Conservation (phyloP, 192 early-diverging fungal species). For the Umbelopsis isabellina region DNA sequence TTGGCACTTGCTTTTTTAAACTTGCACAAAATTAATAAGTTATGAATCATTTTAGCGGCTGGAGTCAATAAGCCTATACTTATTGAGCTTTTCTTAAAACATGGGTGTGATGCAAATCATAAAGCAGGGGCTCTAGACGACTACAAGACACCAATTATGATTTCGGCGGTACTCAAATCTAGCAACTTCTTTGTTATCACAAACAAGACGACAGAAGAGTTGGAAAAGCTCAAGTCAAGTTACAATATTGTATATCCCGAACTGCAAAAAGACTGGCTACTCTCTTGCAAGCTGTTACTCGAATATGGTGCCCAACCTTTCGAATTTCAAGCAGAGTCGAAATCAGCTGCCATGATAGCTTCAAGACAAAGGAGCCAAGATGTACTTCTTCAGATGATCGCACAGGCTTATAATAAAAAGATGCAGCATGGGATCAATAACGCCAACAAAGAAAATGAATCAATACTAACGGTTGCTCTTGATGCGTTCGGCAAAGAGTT, state of each 20-base stretch:
- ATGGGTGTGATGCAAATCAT: conserved; percentile 30
- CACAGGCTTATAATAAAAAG: not conserved
- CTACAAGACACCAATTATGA: conserved; percentile 23
- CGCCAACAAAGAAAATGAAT: not conserved
- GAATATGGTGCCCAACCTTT: conserved; percentile 25
- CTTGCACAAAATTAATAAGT: not conserved
- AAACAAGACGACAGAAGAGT: not conserved
- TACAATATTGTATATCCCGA: conserved; percentile 25
- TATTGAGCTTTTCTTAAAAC: conserved; percentile 27
- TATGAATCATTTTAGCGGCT: conserved; percentile 18
- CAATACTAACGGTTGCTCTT: conserved; percentile 8
- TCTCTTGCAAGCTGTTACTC: not conserved
- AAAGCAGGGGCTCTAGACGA: not conserved
- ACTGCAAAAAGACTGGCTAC: conserved; percentile 7
- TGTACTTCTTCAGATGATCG: conserved; percentile 5
- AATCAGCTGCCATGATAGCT: conserved; percentile 27
- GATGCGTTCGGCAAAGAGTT: not conserved
- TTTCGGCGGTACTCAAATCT: conserved; percentile 8
- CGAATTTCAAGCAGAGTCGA: not conserved
- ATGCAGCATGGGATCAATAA: conserved; percentile 20
- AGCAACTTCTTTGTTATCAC: conserved; percentile 8
- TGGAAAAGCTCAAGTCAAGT: conserved; percentile 16
- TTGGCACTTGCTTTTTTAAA: not conserved
- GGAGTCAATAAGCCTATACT: conserved; percentile 24
- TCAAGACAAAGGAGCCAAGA: not conserved